Evolutionary conservation across 352 stramenopile species (phyloP).

Genomic region (Globisporangium splendens): DNA sequence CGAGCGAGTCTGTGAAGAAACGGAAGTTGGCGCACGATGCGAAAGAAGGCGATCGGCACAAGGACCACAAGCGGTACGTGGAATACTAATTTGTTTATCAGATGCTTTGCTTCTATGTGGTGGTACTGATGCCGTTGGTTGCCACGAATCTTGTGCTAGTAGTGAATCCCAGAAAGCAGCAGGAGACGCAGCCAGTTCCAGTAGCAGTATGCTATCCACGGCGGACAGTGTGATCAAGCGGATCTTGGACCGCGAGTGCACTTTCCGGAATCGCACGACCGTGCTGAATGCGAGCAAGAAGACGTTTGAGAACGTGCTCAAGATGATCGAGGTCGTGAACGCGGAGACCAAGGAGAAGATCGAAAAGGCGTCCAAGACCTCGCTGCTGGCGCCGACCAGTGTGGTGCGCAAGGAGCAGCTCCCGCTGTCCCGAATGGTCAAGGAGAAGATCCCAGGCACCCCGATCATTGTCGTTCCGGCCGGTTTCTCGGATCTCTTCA

Average conservation of each 20-base stretch:
- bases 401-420: constrained; percentile 56
- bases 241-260: constrained; percentile 65
- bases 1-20: constrained; percentile 31
- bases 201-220: constrained; percentile 1
- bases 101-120: too few species aligned
- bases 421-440: constrained; percentile 60
- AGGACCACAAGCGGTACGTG: constrained; percentile 37
- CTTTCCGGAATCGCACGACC: constrained; percentile 59
- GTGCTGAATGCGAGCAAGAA: constrained; percentile 77
- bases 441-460: constrained; percentile 77
- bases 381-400: constrained; percentile 39
- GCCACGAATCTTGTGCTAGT: background rate
- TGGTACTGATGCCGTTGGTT: background rate
- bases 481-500: constrained; percentile 84
- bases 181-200: constrained; percentile 12
- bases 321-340: constrained; percentile 76
- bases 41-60: constrained; percentile 23
- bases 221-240: constrained; percentile 53
- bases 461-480: constrained; percentile 91
- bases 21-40: constrained; percentile 32
- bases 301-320: constrained; percentile 80
- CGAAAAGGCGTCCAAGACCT: constrained; percentile 75
- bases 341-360: constrained; percentile 87
- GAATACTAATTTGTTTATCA: too few species aligned
- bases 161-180: constrained; percentile 28